Percentiles rank a stretch among this genome's conserved stretches.
These are phyloP conservation scores for Rhizodiscina lignyota DNA, from an alignment of 495 filamentous ascomycete genomes.

Conservation along the genomic window DNA sequence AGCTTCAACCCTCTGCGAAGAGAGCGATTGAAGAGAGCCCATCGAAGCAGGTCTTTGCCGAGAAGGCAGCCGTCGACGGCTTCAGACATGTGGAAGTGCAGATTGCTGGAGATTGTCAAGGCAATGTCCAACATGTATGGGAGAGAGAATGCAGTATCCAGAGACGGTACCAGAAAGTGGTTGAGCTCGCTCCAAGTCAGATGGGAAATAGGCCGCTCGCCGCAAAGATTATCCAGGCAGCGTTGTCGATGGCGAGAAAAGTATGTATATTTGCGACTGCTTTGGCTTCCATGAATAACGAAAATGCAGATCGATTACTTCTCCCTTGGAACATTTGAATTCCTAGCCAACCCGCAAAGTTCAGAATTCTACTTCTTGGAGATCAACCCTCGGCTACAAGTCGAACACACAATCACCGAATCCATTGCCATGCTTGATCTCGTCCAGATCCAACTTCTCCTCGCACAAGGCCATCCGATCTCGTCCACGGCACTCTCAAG, in stretches of 20 bases:
- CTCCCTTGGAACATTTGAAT: constrained; percentile 25
- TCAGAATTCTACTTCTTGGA: constrained; percentile 22
- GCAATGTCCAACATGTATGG: constrained; percentile 22
- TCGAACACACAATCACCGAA: constrained; percentile 38
- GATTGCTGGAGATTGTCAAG: constrained; percentile 21
- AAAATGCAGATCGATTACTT: constrained; percentile 15
- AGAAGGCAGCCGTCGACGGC: constrained; percentile 22
- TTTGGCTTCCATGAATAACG: not conserved
- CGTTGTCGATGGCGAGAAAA: constrained; percentile 20
- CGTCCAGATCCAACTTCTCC: constrained; percentile 32
- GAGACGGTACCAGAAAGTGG: constrained; percentile 23
- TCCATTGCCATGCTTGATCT: constrained; percentile 18
- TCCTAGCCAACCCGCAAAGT: constrained; percentile 20
- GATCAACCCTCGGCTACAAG: constrained; percentile 25
- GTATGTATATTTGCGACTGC: constrained; percentile 3
- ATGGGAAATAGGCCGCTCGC: constrained; percentile 23
- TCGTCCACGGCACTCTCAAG: constrained; percentile 23
- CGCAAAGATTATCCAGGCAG: constrained; percentile 18
- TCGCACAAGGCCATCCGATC: constrained; percentile 35
- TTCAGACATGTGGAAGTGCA: constrained; percentile 27
- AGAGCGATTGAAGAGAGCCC: constrained; percentile 30
- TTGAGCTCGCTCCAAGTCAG: constrained; percentile 28
- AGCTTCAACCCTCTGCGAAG: constrained; percentile 11
- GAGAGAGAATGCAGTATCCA: constrained; percentile 26
- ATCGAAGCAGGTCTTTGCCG: constrained; percentile 33